Percentiles rank a stretch among this genome's conserved stretches.
Evolutionary conservation across 805 yeast genomes (phyloP).

Genomic region (Metschnikowia chrysomelidarum): DNA sequence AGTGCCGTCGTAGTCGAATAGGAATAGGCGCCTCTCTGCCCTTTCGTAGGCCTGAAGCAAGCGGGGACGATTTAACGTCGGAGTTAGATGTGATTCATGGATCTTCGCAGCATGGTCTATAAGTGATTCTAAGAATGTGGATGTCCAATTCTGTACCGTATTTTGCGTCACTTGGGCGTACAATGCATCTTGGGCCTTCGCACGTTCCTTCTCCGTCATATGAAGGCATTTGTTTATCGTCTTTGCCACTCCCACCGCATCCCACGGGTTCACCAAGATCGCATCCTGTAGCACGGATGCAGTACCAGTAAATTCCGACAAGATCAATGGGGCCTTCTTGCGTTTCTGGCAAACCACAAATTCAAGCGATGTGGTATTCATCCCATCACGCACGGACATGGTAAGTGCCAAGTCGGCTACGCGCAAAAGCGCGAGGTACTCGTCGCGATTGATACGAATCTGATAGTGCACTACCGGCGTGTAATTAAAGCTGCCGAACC

Average conservation of each 20-base stretch:
- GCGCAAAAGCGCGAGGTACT: conserved; percentile 81
- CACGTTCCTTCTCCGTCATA: conserved; percentile 49
- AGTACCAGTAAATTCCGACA: conserved; percentile 93
- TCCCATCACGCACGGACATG: conserved; percentile 92
- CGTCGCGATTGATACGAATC: conserved; percentile 82
- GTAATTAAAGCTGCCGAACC: conserved; percentile 76
- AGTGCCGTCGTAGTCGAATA: conserved; percentile 98
- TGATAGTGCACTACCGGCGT: conserved; percentile 93
- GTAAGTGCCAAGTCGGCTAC: conserved; percentile 89
- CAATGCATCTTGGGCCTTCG: conserved; percentile 48
- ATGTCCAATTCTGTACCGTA: conserved; percentile 81
- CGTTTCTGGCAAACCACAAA: conserved; percentile 83
- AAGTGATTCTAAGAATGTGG: conserved; percentile 53
- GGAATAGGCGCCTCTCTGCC: conserved; percentile 69
- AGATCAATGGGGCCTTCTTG: conserved; percentile 70
- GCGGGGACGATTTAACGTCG: conserved; percentile 73
- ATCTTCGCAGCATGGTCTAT: conserved; percentile 38
- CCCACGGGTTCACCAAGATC: conserved; percentile 94
- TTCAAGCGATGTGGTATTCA: conserved; percentile 93
- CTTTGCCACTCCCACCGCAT: conserved; percentile 87
- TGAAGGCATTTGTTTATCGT: conserved; percentile 68
- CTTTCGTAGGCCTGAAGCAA: conserved; percentile 56
- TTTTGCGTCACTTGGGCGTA: conserved; percentile 63
- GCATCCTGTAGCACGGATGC: conserved; percentile 70
- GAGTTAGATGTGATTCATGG: conserved; percentile 51